Percentiles rank a stretch among this genome's conserved stretches.
Evolutionary conservation across 768 basidiomycete species (phyloP).

Genomic region (Lyophyllum decastes): DNA sequence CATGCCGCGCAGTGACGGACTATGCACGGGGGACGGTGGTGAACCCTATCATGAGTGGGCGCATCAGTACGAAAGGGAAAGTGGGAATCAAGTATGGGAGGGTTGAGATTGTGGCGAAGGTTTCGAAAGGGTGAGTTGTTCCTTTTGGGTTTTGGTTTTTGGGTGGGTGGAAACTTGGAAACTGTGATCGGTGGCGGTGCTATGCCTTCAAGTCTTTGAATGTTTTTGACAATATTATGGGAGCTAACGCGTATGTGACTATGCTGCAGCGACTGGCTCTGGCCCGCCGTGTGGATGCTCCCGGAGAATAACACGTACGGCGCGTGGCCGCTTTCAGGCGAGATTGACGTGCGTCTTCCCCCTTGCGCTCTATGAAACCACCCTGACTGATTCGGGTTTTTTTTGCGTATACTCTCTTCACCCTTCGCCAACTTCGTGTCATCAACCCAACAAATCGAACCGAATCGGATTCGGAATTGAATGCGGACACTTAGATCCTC

Average conservation of each 20-base stretch:
- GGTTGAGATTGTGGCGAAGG: conserved; percentile 61
- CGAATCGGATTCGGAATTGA: too few species aligned
- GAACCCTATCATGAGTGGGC: conserved; percentile 77
- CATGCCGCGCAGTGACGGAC: conserved; percentile 39
- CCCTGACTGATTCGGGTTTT: not conserved
- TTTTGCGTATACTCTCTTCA: too few species aligned
- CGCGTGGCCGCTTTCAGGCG: conserved; percentile 57
- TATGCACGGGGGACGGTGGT: conserved; percentile 46
- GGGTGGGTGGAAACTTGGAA: too few species aligned
- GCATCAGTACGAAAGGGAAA: conserved; percentile 69
- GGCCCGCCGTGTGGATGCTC: conserved; percentile 78
- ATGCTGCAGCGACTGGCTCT: conserved; percentile 59
- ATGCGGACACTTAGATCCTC: conserved; percentile 51
- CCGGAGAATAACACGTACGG: conserved; percentile 67
- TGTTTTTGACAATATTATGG: too few species aligned
- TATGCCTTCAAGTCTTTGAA: too few species aligned
- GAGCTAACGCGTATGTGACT: not conserved
- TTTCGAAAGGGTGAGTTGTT: conserved; percentile 49
- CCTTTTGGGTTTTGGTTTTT: conserved; percentile 44
- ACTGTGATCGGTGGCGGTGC: too few species aligned
- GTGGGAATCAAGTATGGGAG: conserved; percentile 58
- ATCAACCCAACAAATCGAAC: too few species aligned
- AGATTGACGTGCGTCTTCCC: conserved; percentile 45
- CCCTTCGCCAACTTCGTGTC: too few species aligned
- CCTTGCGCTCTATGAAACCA: not conserved